Evolutionary conservation across 2,329 filamentous ascomycete species (phyloP).

Genomic region (Orbilia quercus): DNA sequence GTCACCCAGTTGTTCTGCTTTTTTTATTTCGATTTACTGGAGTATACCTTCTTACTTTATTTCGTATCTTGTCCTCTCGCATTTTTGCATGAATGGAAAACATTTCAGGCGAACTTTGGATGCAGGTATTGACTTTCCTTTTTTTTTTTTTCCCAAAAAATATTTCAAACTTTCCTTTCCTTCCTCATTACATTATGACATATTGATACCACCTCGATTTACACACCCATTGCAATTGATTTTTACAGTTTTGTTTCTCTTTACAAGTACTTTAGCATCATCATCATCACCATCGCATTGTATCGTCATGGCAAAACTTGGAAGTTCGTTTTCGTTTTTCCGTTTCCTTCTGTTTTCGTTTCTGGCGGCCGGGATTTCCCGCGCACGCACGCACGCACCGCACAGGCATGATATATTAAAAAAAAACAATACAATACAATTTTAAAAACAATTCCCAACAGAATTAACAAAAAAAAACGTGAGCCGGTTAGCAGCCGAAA

Average conservation of each 20-base stretch:
- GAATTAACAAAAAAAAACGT: no score
- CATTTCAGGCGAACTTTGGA: constrained; percentile 56
- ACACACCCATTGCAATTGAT: no score
- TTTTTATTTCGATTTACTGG: constrained; percentile 11
- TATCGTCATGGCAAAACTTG: not conserved
- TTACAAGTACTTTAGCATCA: constrained; percentile 8
- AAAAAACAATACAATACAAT: constrained; percentile 1
- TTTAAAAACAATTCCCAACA: no score
- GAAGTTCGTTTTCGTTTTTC: not conserved
- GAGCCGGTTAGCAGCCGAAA: no score
- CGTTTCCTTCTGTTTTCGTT: constrained; percentile 9
- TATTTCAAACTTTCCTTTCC: not conserved
- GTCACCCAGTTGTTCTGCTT: not conserved
- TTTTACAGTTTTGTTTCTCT: not conserved
- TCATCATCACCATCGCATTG: constrained; percentile 7
- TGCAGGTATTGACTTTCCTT: constrained; percentile 43
- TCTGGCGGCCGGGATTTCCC: constrained; percentile 14
- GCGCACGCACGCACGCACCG: constrained; percentile 1
- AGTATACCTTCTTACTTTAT: not conserved
- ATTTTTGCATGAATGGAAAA: constrained; percentile 35
- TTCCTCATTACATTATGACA: constrained; percentile 5
- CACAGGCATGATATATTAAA: constrained; percentile 1
- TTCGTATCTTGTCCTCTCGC: constrained; percentile 23
- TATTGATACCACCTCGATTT: constrained; percentile 2
- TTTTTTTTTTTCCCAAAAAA: constrained; percentile 9